These are phyloP conservation scores for Arthrobotrys pseudoclavata DNA, from an alignment of 2,329 filamentous ascomycete genomes.

Conservation along the genomic window DNA sequence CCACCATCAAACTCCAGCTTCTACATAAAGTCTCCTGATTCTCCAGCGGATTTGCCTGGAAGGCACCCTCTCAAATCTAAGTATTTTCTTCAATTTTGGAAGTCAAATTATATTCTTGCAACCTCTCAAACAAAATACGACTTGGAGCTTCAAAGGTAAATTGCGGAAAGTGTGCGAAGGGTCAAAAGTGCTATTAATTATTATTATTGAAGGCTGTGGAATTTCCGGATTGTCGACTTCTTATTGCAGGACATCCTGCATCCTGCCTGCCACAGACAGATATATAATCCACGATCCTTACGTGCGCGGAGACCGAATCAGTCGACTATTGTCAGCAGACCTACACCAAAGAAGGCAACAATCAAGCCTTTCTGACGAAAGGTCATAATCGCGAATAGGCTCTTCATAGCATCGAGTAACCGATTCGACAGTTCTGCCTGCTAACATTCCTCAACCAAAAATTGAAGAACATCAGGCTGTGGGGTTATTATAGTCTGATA, in stretches of 20 bases:
- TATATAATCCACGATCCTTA: conserved; percentile 24
- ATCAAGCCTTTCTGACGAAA: conserved; percentile 22
- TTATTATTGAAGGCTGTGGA: conserved; percentile 33
- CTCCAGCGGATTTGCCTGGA: conserved; percentile 51
- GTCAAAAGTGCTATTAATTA: conserved; percentile 30
- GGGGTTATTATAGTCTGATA: conserved; percentile 56
- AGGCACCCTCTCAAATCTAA: conserved; percentile 50
- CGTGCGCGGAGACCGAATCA: conserved; percentile 40
- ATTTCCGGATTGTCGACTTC: conserved; percentile 13
- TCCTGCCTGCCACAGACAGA: conserved; percentile 1
- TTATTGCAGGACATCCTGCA: conserved; percentile 7
- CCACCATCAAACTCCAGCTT: conserved; percentile 5
- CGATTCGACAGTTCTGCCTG: conserved; percentile 29
- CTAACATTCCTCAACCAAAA: conserved; percentile 45
- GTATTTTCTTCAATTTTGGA: conserved; percentile 44
- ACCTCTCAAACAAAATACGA: conserved; percentile 31
- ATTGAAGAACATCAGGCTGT: conserved; percentile 3
- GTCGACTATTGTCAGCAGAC: conserved; percentile 49
- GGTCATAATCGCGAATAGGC: not conserved
- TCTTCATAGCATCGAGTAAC: conserved; percentile 1
- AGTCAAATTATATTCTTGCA: conserved; percentile 23
- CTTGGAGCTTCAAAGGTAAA: conserved; percentile 21
- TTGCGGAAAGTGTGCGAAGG: conserved; percentile 53
- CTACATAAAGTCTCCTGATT: conserved; percentile 57
- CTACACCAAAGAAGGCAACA: conserved; percentile 35